Conservation (phyloP, 1,139 yeast species). For the Sugiyamaella paludigena region DNA sequence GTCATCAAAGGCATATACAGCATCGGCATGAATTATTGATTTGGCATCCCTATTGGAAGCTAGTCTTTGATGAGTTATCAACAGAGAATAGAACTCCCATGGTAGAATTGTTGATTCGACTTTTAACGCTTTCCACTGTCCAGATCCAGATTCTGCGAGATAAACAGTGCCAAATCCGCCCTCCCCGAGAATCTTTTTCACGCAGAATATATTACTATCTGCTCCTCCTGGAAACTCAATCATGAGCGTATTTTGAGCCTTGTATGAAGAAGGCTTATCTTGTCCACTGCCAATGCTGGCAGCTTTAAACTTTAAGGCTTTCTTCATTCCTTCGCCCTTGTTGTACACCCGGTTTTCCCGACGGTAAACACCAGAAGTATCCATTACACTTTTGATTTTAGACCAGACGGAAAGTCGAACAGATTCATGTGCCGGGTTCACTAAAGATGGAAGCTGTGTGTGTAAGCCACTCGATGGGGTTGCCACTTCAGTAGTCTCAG, state of each 20-base stretch:
- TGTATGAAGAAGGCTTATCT: neutral
- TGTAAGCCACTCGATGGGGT: conserved; percentile 17
- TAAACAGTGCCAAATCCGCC: conserved; percentile 84
- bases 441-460: conserved; percentile 10
- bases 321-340: conserved; percentile 19
- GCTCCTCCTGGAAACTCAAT: conserved; percentile 23
- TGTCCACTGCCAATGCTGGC: neutral
- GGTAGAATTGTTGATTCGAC: conserved; percentile 66
- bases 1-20: conserved; percentile 59
- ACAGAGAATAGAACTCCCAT: conserved; percentile 80
- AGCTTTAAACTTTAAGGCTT: conserved; percentile 11
- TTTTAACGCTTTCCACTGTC: conserved; percentile 60
- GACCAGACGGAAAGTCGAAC: conserved; percentile 12
- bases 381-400: conserved; percentile 12
- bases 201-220: conserved; percentile 6
- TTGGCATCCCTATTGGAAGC: conserved; percentile 31
- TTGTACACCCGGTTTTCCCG: conserved; percentile 29
- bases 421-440: conserved; percentile 15
- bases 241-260: conserved; percentile 7
- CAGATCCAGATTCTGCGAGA: conserved; percentile 63
- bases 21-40: conserved; percentile 53
- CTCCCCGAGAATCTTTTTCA: conserved; percentile 60
- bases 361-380: conserved; percentile 33
- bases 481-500: conserved; percentile 34
- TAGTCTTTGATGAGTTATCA: conserved; percentile 28